Conservation (phyloP, 305 asterid genomes). For the Salvia sclarea region DNA sequence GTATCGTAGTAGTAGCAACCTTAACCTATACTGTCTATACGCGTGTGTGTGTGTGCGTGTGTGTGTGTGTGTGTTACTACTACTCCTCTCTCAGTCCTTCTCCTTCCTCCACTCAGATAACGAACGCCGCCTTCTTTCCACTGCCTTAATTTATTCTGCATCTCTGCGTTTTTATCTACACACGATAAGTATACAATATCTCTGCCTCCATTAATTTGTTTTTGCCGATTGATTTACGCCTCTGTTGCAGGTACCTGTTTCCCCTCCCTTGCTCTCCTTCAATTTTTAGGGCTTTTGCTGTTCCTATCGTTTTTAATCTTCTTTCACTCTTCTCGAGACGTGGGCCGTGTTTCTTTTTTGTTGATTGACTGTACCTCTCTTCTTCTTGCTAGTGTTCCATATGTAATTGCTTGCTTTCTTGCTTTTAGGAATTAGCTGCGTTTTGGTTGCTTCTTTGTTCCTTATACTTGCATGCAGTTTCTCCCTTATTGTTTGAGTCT, state of each 20-base stretch:
- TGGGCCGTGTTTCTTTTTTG: not conserved
- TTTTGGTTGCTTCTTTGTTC: conserved; percentile 9
- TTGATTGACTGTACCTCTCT: not conserved
- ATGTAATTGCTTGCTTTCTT: conserved; percentile 19
- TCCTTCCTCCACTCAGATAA: conserved; percentile 29
- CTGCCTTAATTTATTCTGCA: conserved; percentile 20
- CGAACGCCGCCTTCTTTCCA: conserved; percentile 28
- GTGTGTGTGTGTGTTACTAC: not conserved
- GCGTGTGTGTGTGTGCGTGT: not conserved
- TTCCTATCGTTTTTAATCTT: not conserved
- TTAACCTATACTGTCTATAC: conserved; percentile 1
- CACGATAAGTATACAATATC: not conserved
- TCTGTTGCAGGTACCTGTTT: conserved; percentile 36
- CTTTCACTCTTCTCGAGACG: conserved; percentile 3
- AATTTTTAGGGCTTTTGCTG: conserved; percentile 38
- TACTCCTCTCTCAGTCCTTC: not conserved
- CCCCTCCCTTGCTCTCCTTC: conserved; percentile 12
- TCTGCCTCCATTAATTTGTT: conserved; percentile 8
- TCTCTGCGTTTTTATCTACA: not conserved
- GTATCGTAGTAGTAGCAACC: not conserved
- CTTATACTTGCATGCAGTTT: conserved; percentile 26
- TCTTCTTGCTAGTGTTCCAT: not conserved
- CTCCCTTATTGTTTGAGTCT: not conserved
- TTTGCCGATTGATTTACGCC: conserved; percentile 32
- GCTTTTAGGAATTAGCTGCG: not conserved